Percentiles rank a stretch among this genome's conserved stretches.
Evolutionary conservation across 257 asterid species (phyloP).

Genomic region (Solanum lignicaule): DNA sequence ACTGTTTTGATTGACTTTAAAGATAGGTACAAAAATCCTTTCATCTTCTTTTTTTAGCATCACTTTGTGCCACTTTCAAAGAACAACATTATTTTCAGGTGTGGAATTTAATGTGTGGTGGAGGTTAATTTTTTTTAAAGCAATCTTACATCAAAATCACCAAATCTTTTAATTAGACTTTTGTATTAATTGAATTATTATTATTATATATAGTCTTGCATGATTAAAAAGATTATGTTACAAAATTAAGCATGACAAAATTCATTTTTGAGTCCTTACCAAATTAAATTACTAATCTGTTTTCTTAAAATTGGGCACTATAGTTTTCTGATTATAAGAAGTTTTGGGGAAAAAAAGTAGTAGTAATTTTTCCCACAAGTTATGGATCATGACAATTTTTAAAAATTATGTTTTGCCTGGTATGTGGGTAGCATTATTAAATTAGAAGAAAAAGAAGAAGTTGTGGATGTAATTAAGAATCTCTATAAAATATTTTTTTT

Average conservation of each 20-base stretch:
- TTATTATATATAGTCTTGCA: neutral
- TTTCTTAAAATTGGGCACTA: neutral
- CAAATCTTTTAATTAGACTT: neutral
- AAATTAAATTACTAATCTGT: neutral
- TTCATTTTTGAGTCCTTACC: neutral
- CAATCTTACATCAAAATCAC: neutral
- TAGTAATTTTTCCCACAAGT: neutral
- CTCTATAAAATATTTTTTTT: neutral
- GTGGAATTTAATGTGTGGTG: neutral
- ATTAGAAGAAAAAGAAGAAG: neutral
- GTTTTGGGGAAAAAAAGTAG: neutral
- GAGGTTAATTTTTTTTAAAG: neutral
- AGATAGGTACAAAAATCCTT: neutral
- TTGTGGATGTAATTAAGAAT: neutral
- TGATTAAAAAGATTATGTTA: neutral
- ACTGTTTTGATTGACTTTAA: neutral
- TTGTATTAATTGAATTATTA: neutral
- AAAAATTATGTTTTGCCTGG: neutral
- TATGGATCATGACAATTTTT: neutral
- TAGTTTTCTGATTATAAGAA: neutral
- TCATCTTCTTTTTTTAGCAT: neutral
- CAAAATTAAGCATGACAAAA: neutral
- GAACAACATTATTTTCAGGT: neutral
- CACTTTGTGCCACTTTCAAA: neutral
- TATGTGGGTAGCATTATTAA: neutral